phyloP scores from a whole-genome alignment of 2,329 filamentous ascomycete species.

The Penicillium hordei region DNA sequence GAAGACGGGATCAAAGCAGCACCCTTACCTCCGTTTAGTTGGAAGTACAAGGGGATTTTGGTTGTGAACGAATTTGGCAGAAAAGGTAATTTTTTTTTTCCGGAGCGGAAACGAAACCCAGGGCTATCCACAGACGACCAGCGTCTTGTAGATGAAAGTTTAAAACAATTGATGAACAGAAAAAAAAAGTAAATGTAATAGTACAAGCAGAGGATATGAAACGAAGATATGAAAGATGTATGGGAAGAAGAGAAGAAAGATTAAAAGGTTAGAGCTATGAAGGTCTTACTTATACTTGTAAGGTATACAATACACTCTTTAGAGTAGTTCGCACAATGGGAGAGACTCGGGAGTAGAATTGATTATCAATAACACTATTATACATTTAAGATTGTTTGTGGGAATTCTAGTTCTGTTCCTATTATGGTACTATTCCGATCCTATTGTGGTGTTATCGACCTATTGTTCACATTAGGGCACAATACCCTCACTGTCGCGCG shows the following conservation, averaged over 20 bases:
- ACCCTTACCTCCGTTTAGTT: conserved; percentile 6
- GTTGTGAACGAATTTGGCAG: conserved; percentile 21
- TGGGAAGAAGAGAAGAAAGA: conserved; percentile 2
- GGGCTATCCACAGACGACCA: conserved; percentile 8
- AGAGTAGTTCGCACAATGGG: conserved; percentile 6
- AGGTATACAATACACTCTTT: background rate
- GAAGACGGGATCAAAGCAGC: conserved; percentile 4
- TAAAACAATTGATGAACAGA: background rate
- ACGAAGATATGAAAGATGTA: conserved; percentile 1
- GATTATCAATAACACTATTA: background rate
- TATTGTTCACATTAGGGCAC: background rate
- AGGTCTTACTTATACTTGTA: conserved; percentile 1
- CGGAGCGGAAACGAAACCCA: conserved; percentile 16
- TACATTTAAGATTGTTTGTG: background rate
- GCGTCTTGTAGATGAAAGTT: background rate
- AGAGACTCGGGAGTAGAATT: background rate
- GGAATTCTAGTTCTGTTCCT: background rate
- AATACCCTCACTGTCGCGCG: background rate
- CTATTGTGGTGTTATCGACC: background rate
- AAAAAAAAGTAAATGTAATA: background rate
- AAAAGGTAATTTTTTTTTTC: conserved; percentile 24
- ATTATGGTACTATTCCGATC: background rate
- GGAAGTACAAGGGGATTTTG: conserved; percentile 6
- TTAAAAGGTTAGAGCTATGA: background rate
- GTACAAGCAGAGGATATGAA: background rate